These are phyloP conservation scores for Amaranthus hypochondriacus DNA, from an alignment of 148 eudicot species.

Conservation along the genomic window DNA sequence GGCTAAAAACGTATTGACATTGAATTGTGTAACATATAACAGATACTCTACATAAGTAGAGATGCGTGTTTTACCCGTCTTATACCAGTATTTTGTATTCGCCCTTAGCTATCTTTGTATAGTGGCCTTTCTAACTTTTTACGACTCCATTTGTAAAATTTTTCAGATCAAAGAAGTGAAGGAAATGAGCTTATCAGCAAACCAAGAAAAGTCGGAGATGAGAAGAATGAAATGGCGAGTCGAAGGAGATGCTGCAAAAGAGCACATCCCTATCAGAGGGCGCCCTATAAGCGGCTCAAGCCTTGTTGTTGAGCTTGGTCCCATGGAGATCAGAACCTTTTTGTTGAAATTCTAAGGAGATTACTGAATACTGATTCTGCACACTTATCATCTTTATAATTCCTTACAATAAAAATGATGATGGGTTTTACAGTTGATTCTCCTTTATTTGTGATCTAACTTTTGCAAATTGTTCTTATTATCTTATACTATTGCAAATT, in stretches of 20 bases:
- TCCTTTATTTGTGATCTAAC: no score
- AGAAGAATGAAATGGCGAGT: constrained; percentile 61
- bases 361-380: no score
- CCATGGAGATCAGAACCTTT: constrained; percentile 91
- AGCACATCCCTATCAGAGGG: constrained; percentile 47
- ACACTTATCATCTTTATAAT: no score
- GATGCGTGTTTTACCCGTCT: not conserved
- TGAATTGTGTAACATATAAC: no score
- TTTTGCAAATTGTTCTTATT: no score
- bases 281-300: constrained; percentile 42
- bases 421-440: no score
- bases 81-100: not conserved
- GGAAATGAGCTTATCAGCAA: constrained; percentile 86
- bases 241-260: constrained; percentile 35
- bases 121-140: not conserved
- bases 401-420: no score
- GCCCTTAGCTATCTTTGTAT: not conserved
- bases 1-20: no score
- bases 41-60: no score
- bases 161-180: constrained; percentile 54
- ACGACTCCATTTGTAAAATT: not conserved
- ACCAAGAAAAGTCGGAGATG: constrained; percentile 74
- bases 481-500: no score
- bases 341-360: constrained; percentile 36
- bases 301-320: constrained; percentile 82